Base-by-base conservation (phyloP, 1,284 basidiomycete genomes). In the Afroboletus lepidellus region DNA sequence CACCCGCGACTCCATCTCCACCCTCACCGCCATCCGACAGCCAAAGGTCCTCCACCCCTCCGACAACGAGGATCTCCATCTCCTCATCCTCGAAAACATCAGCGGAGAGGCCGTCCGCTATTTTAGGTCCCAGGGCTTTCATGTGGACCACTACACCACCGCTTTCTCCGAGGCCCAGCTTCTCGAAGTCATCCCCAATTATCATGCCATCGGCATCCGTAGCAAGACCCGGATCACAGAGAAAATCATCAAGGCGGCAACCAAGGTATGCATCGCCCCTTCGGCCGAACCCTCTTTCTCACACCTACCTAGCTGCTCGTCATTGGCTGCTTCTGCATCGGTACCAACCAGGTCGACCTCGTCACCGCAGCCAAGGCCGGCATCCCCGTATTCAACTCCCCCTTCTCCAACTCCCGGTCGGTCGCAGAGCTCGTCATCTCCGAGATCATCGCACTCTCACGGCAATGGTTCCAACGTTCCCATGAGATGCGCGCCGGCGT, bases 301-400 rank as follows among this genome's bases (percentile, higher is more conserved):
- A 61, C 38, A 43, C 37, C 24, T 33, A 51, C 29, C 41, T 64
- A 98, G 93, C 87, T 99, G 38, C 81, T 99, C 15, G 93, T 89
- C 63, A 94, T 99, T 58, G 97, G 97, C 37, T 99, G 97, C 74
- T 99, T 99, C 84, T 99, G 97, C 76, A 99, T 99, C 64, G 97
- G 97, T 53, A 96, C 94, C 56, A 99, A 99, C 75, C 97, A 99
- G 73, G 97, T 99, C 63, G 94, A 98, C 71, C 86, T 99, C 47
- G 60, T 72, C 41, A 84, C 90, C 5, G 94, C 96, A 34, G 85
- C 92, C 45, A 84, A 84, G 54, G 86, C 89, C 52, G 97, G 97
- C 61, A 92, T 99, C 60, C 92, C 95, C 34, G 97, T 99, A 50
- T 99, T 99, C 83, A 99, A 99, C 75, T 99, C 96, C 13, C 97